Conservation (phyloP, 2,329 filamentous ascomycete species). For the Didymella sp. region DNA sequence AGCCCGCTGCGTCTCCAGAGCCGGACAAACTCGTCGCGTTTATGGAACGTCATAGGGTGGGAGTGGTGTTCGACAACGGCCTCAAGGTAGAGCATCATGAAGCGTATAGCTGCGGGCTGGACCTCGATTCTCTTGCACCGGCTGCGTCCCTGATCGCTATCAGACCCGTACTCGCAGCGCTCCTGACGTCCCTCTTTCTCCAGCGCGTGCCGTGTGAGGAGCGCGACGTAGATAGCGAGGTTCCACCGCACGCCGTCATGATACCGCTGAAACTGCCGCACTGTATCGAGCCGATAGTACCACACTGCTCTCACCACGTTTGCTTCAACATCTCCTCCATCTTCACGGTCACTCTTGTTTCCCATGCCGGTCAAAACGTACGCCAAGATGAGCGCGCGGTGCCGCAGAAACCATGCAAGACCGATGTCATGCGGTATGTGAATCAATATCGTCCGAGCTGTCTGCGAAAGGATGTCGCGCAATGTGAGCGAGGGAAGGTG, state of each 20-base stretch:
- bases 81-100: constrained; percentile 27
- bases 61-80: constrained; percentile 35
- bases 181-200: neutral
- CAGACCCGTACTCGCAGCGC: neutral
- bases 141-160: too few species aligned
- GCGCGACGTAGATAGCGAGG: constrained; percentile 26
- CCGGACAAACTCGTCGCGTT: constrained; percentile 26
- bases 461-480: constrained; percentile 20
- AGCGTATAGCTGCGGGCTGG: constrained; percentile 14
- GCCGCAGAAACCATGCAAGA: constrained; percentile 30
- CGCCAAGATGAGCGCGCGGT: constrained; percentile 9
- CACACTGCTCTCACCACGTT: constrained; percentile 24
- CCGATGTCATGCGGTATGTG: constrained; percentile 32
- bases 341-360: neutral
- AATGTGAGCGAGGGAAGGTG: constrained; percentile 21
- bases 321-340: constrained; percentile 3
- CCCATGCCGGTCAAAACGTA: neutral
- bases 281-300: constrained; percentile 30
- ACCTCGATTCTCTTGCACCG: neutral
- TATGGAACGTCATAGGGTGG: constrained; percentile 15
- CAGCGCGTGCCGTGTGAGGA: constrained; percentile 15
- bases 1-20: constrained; percentile 22
- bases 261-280: constrained; percentile 34
- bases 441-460: constrained; percentile 7
- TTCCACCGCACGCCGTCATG: constrained; percentile 36